phyloP scores from a whole-genome alignment of 148 eudicot genomes.

The Drosera capensis region DNA sequence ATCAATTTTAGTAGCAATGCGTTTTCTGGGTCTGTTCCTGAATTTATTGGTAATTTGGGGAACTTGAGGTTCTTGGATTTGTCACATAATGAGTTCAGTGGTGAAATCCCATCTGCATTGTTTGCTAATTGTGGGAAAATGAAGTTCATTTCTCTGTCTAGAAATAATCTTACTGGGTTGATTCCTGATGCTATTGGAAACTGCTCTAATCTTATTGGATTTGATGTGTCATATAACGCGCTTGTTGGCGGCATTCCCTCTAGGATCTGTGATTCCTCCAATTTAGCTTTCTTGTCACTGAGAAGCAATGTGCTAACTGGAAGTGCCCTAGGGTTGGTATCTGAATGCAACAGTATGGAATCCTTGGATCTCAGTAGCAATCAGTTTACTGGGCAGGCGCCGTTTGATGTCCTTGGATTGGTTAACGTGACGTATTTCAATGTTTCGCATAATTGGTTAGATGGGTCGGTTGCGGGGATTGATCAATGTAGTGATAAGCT shows the following conservation, averaged over 20 bases:
- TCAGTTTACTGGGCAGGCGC: slow-evolving; percentile 48
- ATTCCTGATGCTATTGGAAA: slow-evolving; percentile 49
- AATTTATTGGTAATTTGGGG: slow-evolving; percentile 52
- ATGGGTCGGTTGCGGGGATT: slow-evolving; percentile 34
- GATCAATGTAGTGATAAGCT: slow-evolving; percentile 40
- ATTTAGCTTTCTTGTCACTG: slow-evolving; percentile 46
- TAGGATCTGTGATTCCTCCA: slow-evolving; percentile 33
- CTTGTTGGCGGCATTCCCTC: slow-evolving; percentile 50
- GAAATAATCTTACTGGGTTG: slow-evolving; percentile 59
- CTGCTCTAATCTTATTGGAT: slow-evolving; percentile 61
- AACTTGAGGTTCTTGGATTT: slow-evolving; percentile 87
- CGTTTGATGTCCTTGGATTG: slow-evolving; percentile 52
- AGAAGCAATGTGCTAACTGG: slow-evolving; percentile 58
- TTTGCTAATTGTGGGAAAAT: slow-evolving; percentile 57
- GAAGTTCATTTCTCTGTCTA: slow-evolving; percentile 61
- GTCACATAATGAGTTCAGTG: slow-evolving; percentile 55
- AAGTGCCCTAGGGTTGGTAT: slow-evolving; percentile 38
- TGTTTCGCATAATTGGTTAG: slow-evolving; percentile 62
- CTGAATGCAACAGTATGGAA: slow-evolving; percentile 44
- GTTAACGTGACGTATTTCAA: slow-evolving; percentile 61
- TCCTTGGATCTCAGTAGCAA: slow-evolving; percentile 86
- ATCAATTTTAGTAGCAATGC: slow-evolving; percentile 88
- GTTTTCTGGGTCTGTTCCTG: slow-evolving; percentile 75
- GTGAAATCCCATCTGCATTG: slow-evolving; percentile 51
- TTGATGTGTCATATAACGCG: slow-evolving; percentile 62